These are phyloP conservation scores for Hymenoscyphus fructigenus DNA, from an alignment of 2,329 filamentous ascomycete species.

Conservation along the genomic window DNA sequence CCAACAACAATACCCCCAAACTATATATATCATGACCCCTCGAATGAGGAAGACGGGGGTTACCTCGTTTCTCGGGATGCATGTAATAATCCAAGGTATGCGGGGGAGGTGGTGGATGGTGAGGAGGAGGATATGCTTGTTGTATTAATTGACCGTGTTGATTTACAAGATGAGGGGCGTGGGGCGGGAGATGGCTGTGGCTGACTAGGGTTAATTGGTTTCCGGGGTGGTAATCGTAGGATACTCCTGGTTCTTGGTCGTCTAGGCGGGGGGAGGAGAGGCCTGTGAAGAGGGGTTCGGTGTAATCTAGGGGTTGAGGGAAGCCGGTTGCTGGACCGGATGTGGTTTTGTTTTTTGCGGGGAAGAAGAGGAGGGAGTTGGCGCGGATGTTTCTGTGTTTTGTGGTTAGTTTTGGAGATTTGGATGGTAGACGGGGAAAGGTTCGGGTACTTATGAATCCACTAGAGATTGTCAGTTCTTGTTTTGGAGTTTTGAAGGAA, in stretches of 20 bases:
- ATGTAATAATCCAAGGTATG: slow-evolving; percentile 31
- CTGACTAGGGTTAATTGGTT: slow-evolving; percentile 41
- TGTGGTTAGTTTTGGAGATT: not conserved
- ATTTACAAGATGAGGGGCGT: not conserved
- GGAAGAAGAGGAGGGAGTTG: slow-evolving; percentile 45
- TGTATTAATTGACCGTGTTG: not conserved
- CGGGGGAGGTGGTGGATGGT: slow-evolving; percentile 7
- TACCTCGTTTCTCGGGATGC: slow-evolving; percentile 30
- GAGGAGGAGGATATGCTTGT: not conserved
- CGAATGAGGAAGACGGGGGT: slow-evolving; percentile 34
- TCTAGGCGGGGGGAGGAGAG: slow-evolving; percentile 42
- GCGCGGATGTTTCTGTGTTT: slow-evolving; percentile 35
- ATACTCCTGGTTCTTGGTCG: slow-evolving; percentile 16
- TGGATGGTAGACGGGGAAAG: not conserved
- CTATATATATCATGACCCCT: slow-evolving; percentile 46
- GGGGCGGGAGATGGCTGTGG: slow-evolving; percentile 17
- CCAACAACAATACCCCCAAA: slow-evolving; percentile 50
- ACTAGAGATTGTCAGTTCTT: slow-evolving; percentile 26
- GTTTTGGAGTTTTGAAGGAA: not conserved
- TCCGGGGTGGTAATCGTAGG: slow-evolving; percentile 39
- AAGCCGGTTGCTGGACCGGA: slow-evolving; percentile 37
- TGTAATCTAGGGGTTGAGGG: slow-evolving; percentile 28
- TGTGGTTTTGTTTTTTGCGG: slow-evolving; percentile 38
- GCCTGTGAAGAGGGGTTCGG: slow-evolving; percentile 40
- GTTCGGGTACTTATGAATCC: slow-evolving; percentile 47